Conservation (phyloP, 1,139 yeast genomes). For the Kurtzmaniella quercitrusa region DNA sequence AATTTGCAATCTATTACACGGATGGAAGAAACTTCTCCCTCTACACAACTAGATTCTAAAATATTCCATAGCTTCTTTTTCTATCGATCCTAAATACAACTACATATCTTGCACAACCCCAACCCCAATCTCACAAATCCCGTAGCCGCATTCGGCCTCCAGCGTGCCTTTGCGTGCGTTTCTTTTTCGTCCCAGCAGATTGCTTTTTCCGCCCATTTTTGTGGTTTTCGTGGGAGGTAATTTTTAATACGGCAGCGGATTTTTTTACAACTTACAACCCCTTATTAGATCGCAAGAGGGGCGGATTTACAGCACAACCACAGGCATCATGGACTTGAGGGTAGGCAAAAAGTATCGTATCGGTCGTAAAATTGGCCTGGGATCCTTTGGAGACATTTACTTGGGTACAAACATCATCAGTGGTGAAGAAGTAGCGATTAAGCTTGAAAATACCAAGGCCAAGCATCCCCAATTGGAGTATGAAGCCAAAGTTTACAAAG, state of each 20-base stretch:
- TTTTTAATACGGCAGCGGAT: not conserved
- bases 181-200: not conserved
- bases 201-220: not conserved
- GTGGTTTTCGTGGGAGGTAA: not conserved
- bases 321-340: slow-evolving; percentile 58
- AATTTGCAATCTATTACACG: no score
- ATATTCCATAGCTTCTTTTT: no score
- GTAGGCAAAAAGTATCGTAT: slow-evolving; percentile 94
- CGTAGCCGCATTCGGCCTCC: not conserved
- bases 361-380: slow-evolving; percentile 95
- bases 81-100: no score
- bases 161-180: not conserved
- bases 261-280: not conserved
- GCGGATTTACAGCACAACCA: not conserved
- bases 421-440: slow-evolving; percentile 97
- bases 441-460: slow-evolving; percentile 83
- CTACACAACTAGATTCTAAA: no score
- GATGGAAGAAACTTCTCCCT: no score
- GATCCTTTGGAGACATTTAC: slow-evolving; percentile 96
- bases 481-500: slow-evolving; percentile 92
- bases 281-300: not conserved
- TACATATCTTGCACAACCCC: no score
- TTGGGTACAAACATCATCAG: slow-evolving; percentile 89
- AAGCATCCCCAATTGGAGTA: slow-evolving; percentile 96
- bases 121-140: no score